Evolutionary conservation across 129 eudicot species (phyloP).

Genomic region (Chrysanthemum seticuspe): DNA sequence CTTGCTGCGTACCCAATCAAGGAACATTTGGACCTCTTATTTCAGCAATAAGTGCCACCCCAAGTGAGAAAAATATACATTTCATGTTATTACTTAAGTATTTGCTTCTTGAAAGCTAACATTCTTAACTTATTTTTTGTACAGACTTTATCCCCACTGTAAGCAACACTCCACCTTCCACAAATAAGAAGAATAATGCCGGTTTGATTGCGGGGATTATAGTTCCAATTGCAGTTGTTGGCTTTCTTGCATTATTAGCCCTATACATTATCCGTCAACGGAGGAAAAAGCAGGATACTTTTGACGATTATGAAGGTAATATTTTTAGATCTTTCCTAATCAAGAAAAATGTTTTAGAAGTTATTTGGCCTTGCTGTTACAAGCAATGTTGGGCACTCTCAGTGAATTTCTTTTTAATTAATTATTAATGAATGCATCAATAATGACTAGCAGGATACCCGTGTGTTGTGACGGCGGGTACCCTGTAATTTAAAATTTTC

Average conservation of each 20-base stretch:
- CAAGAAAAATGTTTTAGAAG: neutral
- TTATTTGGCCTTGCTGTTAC: no score
- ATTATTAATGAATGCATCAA: no score
- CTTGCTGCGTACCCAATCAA: conserved; percentile 76
- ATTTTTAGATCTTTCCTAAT: neutral
- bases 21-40: conserved; percentile 83
- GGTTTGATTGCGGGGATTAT: conserved; percentile 63
- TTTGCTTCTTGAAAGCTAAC: neutral
- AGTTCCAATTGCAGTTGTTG: conserved; percentile 41
- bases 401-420: no score
- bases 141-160: conserved; percentile 62
- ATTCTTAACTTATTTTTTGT: neutral
- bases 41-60: conserved; percentile 83
- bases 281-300: conserved; percentile 37
- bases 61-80: conserved; percentile 38
- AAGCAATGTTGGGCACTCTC: no score
- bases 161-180: conserved; percentile 48
- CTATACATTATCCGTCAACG: conserved; percentile 37
- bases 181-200: conserved; percentile 34
- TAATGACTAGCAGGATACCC: no score
- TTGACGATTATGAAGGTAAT: conserved; percentile 64
- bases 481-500: no score
- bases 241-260: conserved; percentile 41
- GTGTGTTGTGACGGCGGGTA: no score
- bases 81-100: neutral